Evolutionary conservation across 805 yeast species (phyloP), one percentile per base, ranked within the genome.

Genomic region (Kurtzmaniella cleridarum): DNA sequence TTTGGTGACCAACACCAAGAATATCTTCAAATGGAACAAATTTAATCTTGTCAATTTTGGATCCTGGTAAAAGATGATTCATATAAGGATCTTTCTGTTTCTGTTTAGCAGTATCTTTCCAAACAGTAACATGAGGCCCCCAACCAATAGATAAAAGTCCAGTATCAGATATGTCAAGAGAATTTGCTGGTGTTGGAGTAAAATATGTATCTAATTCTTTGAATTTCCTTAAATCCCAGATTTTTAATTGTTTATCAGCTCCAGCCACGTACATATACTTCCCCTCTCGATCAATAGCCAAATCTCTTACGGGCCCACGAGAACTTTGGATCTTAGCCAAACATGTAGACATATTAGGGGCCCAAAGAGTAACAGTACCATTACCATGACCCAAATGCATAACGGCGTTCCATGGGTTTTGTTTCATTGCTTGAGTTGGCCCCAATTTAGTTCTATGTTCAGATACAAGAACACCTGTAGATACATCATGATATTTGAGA

Each of bases 1-100:
- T 62, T 36, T 76, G 71, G 57, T 88, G 95, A 2, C 97, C 97
- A 9, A 84, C 76, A 18, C 96, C 95, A 17, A 93, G 69, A n/a
- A 91, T 69, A 84, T 93, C 98, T 67, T 93, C 98, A 62, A 82
- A 93, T 11, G 98, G 98, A 29, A 91, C 95, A 57, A 82, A 89
- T 52, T 75, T 75, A 30, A 79, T 66, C 40, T 75, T 76, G 49
- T 79, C 81, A 13, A 88, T 72, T 47, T 75, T 80, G 15, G 87
- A 79, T 2, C 95, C 85, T 3, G 96, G 83, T 30, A 85, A 65
- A 52, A 88, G 61, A 59, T 93, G 96, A 46, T 81, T 81, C 97
- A 93, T 89, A 55, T 93, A 93, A 24, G 98, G 97, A 2, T 84
- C 75, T 11, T 76, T 71, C 53, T 88, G 96, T 55, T 77, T 84